A percentile compares a stretch with the other conserved stretches of the same genome.
Evolutionary conservation across 495 filamentous ascomycete genomes (phyloP).

Genomic region (Collariella sp.): DNA sequence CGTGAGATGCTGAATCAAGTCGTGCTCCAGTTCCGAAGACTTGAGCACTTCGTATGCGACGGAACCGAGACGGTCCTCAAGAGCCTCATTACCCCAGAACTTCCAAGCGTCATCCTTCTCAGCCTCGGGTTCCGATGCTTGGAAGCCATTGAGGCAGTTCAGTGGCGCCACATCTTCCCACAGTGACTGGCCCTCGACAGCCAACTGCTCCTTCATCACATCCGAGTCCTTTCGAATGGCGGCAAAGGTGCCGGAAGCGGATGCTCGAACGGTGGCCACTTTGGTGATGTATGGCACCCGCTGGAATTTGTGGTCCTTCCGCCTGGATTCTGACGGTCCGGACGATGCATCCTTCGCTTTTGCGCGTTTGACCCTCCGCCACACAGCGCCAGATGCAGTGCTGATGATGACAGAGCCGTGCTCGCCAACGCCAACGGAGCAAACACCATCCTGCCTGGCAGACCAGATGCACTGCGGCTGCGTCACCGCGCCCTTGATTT

Average conservation of each 20-base stretch:
- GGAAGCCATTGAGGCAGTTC: conserved; percentile 49
- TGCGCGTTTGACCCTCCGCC: conserved; percentile 70
- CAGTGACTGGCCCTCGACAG: conserved; percentile 52
- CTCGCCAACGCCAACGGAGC: conserved; percentile 79
- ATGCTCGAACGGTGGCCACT: conserved; percentile 74
- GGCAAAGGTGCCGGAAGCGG: conserved; percentile 78
- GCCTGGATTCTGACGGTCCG: conserved; percentile 42
- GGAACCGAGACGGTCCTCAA: conserved; percentile 26
- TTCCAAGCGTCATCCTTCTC: conserved; percentile 27
- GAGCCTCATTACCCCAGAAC: conserved; percentile 28
- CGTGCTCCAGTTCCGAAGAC: conserved; percentile 49
- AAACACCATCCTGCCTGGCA: conserved; percentile 70
- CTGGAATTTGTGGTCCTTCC: conserved; percentile 89
- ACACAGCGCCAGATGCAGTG: conserved; percentile 84
- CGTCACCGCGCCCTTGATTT: conserved; percentile 70
- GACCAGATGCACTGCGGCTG: conserved; percentile 76
- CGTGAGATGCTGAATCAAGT: conserved; percentile 39
- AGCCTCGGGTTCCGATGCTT: conserved; percentile 24
- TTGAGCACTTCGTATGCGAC: conserved; percentile 42
- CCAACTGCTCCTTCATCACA: conserved; percentile 66
- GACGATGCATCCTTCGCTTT: conserved; percentile 66
- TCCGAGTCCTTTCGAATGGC: conserved; percentile 80
- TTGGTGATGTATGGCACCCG: conserved; percentile 80
- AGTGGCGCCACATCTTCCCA: conserved; percentile 68
- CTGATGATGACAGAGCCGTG: conserved; percentile 93